A percentile compares a stretch with the other conserved stretches of the same genome.
Conservation (phyloP, 2,329 filamentous ascomycete species). For the Neonectria coccinea region DNA sequence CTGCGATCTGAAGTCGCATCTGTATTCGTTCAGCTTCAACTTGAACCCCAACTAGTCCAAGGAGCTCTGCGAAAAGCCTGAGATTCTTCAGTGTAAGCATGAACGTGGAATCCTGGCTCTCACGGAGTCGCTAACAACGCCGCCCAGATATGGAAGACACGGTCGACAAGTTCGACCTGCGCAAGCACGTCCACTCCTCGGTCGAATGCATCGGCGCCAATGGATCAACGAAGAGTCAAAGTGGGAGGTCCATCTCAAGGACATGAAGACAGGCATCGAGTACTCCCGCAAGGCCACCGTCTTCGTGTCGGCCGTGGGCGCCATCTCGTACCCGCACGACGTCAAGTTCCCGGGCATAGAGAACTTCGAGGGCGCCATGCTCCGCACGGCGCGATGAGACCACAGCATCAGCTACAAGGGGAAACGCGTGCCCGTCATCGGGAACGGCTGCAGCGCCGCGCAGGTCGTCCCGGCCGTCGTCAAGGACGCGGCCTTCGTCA, state of each 20-base stretch:
- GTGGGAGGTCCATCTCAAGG: conserved; percentile 38
- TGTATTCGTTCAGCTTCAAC: conserved; percentile 37
- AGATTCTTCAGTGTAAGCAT: conserved; percentile 30
- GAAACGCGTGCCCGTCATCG: conserved; percentile 53
- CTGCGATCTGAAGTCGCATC: conserved; percentile 33
- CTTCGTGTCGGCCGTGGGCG: conserved; percentile 47
- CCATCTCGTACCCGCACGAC: conserved; percentile 41
- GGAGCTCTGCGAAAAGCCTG: conserved; percentile 28
- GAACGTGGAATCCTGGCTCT: too few relatives aligned
- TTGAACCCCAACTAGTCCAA: conserved; percentile 33
- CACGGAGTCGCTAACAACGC: conserved; percentile 1
- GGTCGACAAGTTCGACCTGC: conserved; percentile 40
- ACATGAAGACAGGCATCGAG: conserved; percentile 30
- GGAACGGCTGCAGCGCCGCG: conserved; percentile 51
- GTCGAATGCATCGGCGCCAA: conserved; percentile 39
- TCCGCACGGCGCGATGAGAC: conserved; percentile 52
- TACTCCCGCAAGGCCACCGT: conserved; percentile 36
- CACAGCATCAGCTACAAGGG: conserved; percentile 41
- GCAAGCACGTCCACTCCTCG: conserved; percentile 37
- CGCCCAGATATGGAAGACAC: conserved; percentile 34
- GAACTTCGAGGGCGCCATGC: conserved; percentile 50
- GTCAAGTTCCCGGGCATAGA: conserved; percentile 47
- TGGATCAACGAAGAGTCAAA: conserved; percentile 33
- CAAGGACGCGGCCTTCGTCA: conserved; percentile 33
- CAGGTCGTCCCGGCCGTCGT: conserved; percentile 52